These are phyloP conservation scores for Rhizoclosmatium globosum DNA, from an alignment of 192 early-diverging fungal genomes.

Conservation along the genomic window DNA sequence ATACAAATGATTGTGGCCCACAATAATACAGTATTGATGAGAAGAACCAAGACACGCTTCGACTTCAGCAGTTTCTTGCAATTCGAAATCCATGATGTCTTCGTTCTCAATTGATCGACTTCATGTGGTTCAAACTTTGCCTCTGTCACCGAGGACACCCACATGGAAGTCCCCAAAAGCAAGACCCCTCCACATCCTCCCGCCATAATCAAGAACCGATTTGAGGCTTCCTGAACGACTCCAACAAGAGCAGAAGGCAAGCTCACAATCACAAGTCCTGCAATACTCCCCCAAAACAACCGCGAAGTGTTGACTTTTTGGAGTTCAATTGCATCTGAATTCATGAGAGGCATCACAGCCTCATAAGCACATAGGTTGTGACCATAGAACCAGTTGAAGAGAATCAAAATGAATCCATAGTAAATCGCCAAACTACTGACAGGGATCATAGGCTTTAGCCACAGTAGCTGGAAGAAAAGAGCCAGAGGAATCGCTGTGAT, in stretches of 20 bases:
- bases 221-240: background rate
- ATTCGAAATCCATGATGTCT: background rate
- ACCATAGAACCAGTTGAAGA: background rate
- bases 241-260: background rate
- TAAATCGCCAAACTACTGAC: background rate
- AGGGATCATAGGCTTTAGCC: background rate
- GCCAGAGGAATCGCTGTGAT: background rate
- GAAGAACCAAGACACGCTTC: background rate
- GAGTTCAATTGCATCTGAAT: background rate
- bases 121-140: background rate
- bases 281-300: background rate
- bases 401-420: background rate
- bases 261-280: background rate
- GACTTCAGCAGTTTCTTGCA: background rate
- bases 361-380: background rate
- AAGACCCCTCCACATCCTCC: background rate
- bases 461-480: background rate
- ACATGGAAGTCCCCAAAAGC: background rate
- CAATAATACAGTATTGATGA: background rate
- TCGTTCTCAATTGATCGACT: background rate
- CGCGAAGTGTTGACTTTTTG: background rate
- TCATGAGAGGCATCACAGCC: background rate
- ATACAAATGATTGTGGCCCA: background rate
- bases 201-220: background rate
- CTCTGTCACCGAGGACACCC: background rate